These are phyloP conservation scores for Diplocarpon rosae DNA, from an alignment of 2,329 filamentous ascomycete genomes.

Conservation along the genomic window DNA sequence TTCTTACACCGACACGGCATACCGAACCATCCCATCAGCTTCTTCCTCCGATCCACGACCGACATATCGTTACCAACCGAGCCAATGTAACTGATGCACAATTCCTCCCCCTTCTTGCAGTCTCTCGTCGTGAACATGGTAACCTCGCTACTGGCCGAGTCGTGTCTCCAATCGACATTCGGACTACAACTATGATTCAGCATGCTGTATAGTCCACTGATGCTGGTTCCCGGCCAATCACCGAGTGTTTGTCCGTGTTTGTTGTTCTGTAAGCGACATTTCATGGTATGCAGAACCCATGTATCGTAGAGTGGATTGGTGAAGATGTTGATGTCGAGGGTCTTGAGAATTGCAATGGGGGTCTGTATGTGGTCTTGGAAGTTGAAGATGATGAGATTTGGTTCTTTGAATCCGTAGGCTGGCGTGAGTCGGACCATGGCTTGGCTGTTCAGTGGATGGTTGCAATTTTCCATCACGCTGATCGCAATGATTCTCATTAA, in stretches of 20 bases:
- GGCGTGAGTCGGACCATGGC: slow-evolving; percentile 25
- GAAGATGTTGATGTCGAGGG: slow-evolving; percentile 25
- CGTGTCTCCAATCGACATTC: slow-evolving; percentile 24
- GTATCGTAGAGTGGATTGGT: slow-evolving; percentile 23
- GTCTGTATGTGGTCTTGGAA: slow-evolving; percentile 22
- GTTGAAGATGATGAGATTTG: slow-evolving; percentile 24
- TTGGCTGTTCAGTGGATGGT: slow-evolving; percentile 22
- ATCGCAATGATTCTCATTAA: slow-evolving; percentile 24
- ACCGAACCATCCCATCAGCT: slow-evolving; percentile 17
- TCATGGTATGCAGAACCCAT: slow-evolving; percentile 26
- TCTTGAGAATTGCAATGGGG: slow-evolving; percentile 23
- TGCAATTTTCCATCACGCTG: slow-evolving; percentile 17
- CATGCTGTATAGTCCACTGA: slow-evolving; percentile 25
- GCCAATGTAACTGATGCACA: slow-evolving; percentile 22
- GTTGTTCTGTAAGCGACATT: slow-evolving; percentile 27
- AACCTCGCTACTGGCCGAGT: slow-evolving; percentile 17
- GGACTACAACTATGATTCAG: slow-evolving; percentile 28
- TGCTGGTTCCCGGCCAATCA: slow-evolving; percentile 23
- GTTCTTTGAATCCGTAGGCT: slow-evolving; percentile 19
- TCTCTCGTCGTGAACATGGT: slow-evolving; percentile 20
- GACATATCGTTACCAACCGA: slow-evolving; percentile 6
- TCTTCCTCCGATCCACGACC: slow-evolving; percentile 8
- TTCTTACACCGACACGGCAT: slow-evolving; percentile 16
- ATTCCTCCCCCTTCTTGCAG: slow-evolving; percentile 17
- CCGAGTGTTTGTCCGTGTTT: slow-evolving; percentile 22